Conservation (phyloP, 2,329 filamentous ascomycete species). For the Aureobasidium sp. region DNA sequence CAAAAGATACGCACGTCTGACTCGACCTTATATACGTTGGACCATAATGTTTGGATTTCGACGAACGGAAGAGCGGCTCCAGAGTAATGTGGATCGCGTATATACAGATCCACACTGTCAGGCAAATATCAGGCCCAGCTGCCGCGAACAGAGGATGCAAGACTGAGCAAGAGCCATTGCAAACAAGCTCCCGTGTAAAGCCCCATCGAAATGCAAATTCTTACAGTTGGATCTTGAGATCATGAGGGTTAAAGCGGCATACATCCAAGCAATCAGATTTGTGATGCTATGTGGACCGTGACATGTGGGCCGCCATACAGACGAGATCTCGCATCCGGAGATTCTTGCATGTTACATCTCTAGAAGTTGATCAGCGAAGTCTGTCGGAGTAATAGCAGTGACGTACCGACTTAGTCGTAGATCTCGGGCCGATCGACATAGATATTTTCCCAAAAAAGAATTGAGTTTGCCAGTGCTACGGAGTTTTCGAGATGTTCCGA, state of each 20-base stretch:
- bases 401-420: not conserved
- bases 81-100: not conserved
- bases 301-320: not conserved
- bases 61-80: not conserved
- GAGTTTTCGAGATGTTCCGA: not conserved
- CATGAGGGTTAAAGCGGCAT: not conserved
- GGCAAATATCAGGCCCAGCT: not conserved
- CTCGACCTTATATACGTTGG: not conserved
- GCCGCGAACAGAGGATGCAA: not conserved
- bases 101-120: not conserved
- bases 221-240: not conserved
- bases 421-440: not conserved
- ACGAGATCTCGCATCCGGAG: not conserved
- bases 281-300: not conserved
- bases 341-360: not conserved
- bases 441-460: not conserved
- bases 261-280: not conserved
- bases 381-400: not conserved
- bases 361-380: not conserved
- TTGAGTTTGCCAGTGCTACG: not conserved
- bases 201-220: not conserved
- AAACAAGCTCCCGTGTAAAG: not conserved
- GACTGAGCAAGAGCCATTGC: not conserved
- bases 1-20: not conserved
- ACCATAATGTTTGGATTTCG: not conserved